These are phyloP conservation scores for Diaporthe velutina DNA, from an alignment of 2,329 filamentous ascomycete genomes.

Conservation along the genomic window DNA sequence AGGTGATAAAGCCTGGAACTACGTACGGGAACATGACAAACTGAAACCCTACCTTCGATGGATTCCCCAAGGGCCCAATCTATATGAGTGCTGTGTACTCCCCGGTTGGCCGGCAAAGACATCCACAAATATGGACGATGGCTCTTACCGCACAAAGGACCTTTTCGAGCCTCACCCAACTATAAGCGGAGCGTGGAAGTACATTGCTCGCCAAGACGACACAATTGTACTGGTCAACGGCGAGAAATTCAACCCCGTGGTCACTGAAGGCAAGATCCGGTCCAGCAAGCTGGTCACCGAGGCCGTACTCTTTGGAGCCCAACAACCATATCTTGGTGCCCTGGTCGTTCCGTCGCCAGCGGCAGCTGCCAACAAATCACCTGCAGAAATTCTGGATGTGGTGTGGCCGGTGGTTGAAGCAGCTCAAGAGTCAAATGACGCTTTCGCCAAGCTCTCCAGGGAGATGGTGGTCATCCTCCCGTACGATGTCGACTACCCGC, in stretches of 20 bases:
- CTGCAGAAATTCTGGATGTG: conserved; percentile 46
- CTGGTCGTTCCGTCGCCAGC: conserved; percentile 58
- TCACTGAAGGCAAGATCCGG: conserved; percentile 65
- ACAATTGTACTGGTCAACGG: conserved; percentile 55
- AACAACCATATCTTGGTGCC: conserved; percentile 61
- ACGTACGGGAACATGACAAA: conserved; percentile 62
- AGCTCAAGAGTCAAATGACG: conserved; percentile 48
- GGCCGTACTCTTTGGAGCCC: conserved; percentile 65
- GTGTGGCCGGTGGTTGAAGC: conserved; percentile 52
- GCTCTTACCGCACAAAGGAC: conserved; percentile 53
- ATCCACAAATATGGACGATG: conserved; percentile 47
- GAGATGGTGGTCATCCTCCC: conserved; percentile 65
- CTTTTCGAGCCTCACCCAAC: conserved; percentile 57
- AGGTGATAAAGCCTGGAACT: conserved; percentile 72
- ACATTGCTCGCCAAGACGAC: conserved; percentile 59
- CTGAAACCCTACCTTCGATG: conserved; percentile 52
- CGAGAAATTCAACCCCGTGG: conserved; percentile 41
- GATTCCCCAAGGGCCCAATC: conserved; percentile 49
- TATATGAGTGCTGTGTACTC: conserved; percentile 54
- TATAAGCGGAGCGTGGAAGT: conserved; percentile 58
- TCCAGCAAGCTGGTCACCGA: conserved; percentile 62
- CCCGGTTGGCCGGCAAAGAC: conserved; percentile 54
- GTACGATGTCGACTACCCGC: conserved; percentile 55
- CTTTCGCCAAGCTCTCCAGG: conserved; percentile 55
- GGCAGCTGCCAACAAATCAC: conserved; percentile 37